Evolutionary conservation across 768 basidiomycete genomes (phyloP), one percentile per base, ranked within the genome.

Genomic region (Rhizopogon salebrosus): DNA sequence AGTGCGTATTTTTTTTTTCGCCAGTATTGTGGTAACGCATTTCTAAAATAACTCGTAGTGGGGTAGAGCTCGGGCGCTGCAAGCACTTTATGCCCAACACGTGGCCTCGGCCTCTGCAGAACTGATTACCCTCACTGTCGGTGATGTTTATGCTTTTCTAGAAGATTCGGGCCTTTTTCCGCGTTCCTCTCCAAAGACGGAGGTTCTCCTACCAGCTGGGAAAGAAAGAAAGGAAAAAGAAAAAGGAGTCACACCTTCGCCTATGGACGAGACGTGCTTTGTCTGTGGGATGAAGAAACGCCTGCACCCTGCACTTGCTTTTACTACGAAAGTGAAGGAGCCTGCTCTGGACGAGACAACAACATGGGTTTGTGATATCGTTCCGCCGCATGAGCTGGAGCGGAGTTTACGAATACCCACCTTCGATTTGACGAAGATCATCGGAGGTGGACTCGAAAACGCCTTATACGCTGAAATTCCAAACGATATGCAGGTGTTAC

Each of bases 81-180:
- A 66, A 22, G 60, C 61, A 7, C 70, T 72, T 24, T 79, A 79
- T 49, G 58, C 67, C 9, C 59, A 69, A n/a, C 54, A 57, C 35
- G 57, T 62, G 48, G 36, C 52, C 7, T 56, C 63, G 2, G 53
- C 66, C 29, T 55, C 59, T 2, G 48, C 38, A 18, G 65, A 51
- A 27, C 52, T 39, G 34, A 61, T 68, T 20, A 46, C 57, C 8
- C 62, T 77, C 18, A 72, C 69, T 5, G 65, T 69, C 3, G 73
- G 68, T 8, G 77, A 78, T 37, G 70, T 80, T 7, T 77, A 71
- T 54, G 67, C 60, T 35, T 79, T 75, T 70, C 63, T 79, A 18
- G 73, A 75, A 53, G 74, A 75, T 18, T 61, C 70, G 57, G 67
- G 68, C 14, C 64, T 64, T 29, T 75, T 74, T 56, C 66, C 70